Base-by-base conservation (phyloP, 768 basidiomycete genomes). In the Mycena galopus region DNA sequence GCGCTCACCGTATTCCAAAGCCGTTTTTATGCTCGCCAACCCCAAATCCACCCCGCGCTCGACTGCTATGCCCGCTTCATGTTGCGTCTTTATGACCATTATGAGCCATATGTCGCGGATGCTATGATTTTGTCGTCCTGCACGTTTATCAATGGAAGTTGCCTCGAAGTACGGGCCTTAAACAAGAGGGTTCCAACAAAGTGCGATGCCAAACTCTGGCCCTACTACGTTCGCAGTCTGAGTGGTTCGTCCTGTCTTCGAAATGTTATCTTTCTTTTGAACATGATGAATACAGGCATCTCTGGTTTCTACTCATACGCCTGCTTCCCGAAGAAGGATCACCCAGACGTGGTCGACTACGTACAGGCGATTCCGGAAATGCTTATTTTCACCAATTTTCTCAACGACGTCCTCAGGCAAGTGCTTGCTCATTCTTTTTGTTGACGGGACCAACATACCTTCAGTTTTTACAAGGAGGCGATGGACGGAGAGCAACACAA, bases 401-500 rank as follows among this genome's bases (percentile, higher is more conserved):
- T 66, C 37, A 66, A 66, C 39, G 65, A 66, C 42, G 65, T 66
- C 29, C 65, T 66, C 21, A 66, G 65, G 65, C 39, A 44, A 17
- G 65, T 58, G 25, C 19, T 47, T 10, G 17, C 37, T 39, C 51
- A n/a, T 0, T 0, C 1, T 55, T 55, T 47, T 19, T 47, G 44
- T 7, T 47, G 4, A n/a, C 21, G 44, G n/a, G 21, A 6, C n/a
- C 19, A n/a, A 8, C 8, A 5, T 21, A n/a, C 44, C 9, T n/a
- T n/a, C 21, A 66, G 65, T 56, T 66, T 66, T 30, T 66, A 66
- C 29, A 66, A 66, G 39, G 65, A 66, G 27, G 53, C 39, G 29
- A 66, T 66, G 65, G 65, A 66, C 21, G 65, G 65, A 56, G 65
- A 66, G 29, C 35, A 6, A 56, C 65, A 66, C 32, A 66, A 57